phyloP scores from a whole-genome alignment of 2,329 filamentous ascomycete genomes.

The Apiospora pterosperma region DNA sequence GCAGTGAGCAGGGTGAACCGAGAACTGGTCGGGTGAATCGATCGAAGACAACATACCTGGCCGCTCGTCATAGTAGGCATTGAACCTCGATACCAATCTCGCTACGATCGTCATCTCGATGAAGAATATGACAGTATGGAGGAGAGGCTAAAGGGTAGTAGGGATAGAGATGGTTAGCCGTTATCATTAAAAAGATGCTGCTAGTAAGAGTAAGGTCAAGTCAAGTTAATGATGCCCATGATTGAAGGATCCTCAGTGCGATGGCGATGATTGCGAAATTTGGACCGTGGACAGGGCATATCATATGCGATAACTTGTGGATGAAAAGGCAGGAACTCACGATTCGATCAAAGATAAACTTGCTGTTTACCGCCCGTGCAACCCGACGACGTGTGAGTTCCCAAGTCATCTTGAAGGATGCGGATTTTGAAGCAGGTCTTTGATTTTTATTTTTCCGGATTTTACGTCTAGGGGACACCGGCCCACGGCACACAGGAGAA shows the following conservation, averaged over 20 bases:
- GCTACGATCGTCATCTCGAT: slow-evolving; percentile 86
- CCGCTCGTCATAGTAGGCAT: slow-evolving; percentile 87
- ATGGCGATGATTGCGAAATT: neutral
- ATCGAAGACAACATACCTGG: slow-evolving; percentile 56
- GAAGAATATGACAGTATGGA: slow-evolving; percentile 81
- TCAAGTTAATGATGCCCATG: neutral
- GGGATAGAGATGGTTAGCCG: slow-evolving; percentile 13
- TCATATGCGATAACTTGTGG: slow-evolving; percentile 39
- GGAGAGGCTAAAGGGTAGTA: slow-evolving; percentile 63
- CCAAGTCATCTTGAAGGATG: slow-evolving; percentile 47
- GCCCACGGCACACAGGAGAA: neutral
- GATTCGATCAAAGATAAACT: slow-evolving; percentile 70
- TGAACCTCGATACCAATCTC: slow-evolving; percentile 82
- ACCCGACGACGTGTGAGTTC: slow-evolving; percentile 59
- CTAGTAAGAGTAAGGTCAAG: neutral
- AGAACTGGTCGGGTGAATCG: neutral
- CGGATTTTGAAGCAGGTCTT: neutral
- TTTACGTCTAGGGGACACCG: neutral
- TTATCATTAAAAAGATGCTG: neutral
- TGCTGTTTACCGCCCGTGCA: slow-evolving; percentile 63
- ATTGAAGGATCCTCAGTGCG: neutral
- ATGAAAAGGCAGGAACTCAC: slow-evolving; percentile 59
- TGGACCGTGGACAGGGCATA: neutral
- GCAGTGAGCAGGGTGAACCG: neutral
- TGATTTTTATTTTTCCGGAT: neutral